Evolutionary conservation across 1,284 basidiomycete genomes (phyloP).

Genomic region (Sporisorium scitamineum): DNA sequence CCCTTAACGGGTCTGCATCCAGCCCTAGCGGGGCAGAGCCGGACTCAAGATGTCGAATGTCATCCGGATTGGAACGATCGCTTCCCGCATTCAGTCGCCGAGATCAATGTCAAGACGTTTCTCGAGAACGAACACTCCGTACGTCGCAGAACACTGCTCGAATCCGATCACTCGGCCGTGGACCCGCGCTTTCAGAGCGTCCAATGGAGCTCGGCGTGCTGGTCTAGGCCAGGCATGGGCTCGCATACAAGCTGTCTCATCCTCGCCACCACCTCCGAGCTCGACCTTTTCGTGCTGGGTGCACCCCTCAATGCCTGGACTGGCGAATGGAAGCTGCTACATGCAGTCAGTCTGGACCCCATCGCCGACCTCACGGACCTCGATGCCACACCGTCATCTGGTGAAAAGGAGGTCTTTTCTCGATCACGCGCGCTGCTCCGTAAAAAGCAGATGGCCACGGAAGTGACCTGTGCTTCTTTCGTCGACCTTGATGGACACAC

Average conservation of each 20-base stretch:
- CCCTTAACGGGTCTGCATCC: slow-evolving; percentile 27
- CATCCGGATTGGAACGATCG: slow-evolving; percentile 38
- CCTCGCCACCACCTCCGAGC: slow-evolving; percentile 39
- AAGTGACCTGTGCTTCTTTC: slow-evolving; percentile 29
- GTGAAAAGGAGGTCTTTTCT: slow-evolving; percentile 17
- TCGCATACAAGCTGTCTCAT: slow-evolving; percentile 41
- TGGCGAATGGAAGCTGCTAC: slow-evolving; percentile 36
- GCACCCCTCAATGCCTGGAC: slow-evolving; percentile 42
- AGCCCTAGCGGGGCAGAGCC: slow-evolving; percentile 17
- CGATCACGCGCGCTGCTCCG: slow-evolving; percentile 22
- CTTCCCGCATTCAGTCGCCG: slow-evolving; percentile 41
- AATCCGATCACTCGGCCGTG: slow-evolving; percentile 34
- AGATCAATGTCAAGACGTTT: slow-evolving; percentile 43
- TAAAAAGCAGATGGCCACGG: slow-evolving; percentile 34
- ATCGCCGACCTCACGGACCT: slow-evolving; percentile 2
- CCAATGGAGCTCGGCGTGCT: slow-evolving; percentile 39
- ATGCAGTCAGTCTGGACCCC: slow-evolving; percentile 12
- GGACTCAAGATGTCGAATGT: slow-evolving; percentile 30
- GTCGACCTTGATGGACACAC: neutral
- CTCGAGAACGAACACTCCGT: slow-evolving; percentile 20
- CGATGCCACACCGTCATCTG: neutral
- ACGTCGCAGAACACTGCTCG: slow-evolving; percentile 29
- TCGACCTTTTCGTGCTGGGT: slow-evolving; percentile 43
- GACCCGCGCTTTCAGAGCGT: slow-evolving; percentile 26
- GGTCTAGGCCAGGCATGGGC: slow-evolving; percentile 46